phyloP scores from a whole-genome alignment of 768 basidiomycete genomes.

The Lactarius psammicola region DNA sequence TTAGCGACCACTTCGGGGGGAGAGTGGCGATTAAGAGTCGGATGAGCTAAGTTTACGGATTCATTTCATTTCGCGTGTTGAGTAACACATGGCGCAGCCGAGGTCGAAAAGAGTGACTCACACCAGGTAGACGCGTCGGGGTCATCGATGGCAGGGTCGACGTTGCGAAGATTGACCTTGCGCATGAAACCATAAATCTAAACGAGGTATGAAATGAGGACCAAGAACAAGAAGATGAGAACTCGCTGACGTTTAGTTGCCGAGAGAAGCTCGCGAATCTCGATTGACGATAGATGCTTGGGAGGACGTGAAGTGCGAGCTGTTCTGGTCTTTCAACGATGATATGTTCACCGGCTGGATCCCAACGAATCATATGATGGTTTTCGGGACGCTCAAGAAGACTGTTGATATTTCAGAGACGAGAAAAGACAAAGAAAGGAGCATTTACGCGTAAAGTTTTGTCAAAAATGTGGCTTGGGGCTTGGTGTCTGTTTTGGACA shows the following conservation, averaged over 20 bases:
- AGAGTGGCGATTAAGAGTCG: slow-evolving; percentile 87
- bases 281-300: slow-evolving; percentile 93
- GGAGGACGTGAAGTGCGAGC: slow-evolving; percentile 90
- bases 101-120: slow-evolving; percentile 44
- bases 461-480: slow-evolving; percentile 74
- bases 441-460: slow-evolving; percentile 88
- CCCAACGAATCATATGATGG: slow-evolving; percentile 97
- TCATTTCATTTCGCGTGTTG: slow-evolving; percentile 21
- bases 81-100: slow-evolving; percentile 21
- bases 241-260: slow-evolving; percentile 77
- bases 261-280: slow-evolving; percentile 96
- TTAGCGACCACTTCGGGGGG: slow-evolving; percentile 87
- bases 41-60: slow-evolving; percentile 60
- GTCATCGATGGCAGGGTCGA: slow-evolving; percentile 92
- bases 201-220: slow-evolving; percentile 29
- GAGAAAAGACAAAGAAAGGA: background rate
- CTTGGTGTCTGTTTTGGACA: slow-evolving; percentile 29
- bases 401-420: slow-evolving; percentile 39
- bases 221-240: slow-evolving; percentile 27
- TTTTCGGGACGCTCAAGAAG: slow-evolving; percentile 90
- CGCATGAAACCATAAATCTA: slow-evolving; percentile 99
- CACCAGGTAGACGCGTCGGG: slow-evolving; percentile 97
- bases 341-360: slow-evolving; percentile 89
- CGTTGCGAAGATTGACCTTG: slow-evolving; percentile 93
- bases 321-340: slow-evolving; percentile 94